These are phyloP conservation scores for Funneliformis mosseae DNA, from an alignment of 192 early-diverging fungal species.

Conservation along the genomic window DNA sequence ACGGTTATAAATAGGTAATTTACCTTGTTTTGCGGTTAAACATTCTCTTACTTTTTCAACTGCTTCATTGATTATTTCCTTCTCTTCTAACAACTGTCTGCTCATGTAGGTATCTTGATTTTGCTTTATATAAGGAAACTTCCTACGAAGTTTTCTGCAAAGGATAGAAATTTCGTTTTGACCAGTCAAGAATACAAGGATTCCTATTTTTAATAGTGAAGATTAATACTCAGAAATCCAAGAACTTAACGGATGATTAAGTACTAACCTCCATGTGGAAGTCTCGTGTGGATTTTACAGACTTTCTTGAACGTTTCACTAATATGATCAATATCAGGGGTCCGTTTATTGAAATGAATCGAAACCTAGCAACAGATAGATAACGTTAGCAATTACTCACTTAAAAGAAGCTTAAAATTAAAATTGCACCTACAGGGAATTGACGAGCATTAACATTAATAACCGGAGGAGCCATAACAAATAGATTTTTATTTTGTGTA, in stretches of 20 bases:
- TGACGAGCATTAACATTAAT: slow-evolving; percentile 92
- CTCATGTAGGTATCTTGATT: background rate
- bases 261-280: slow-evolving; percentile 78
- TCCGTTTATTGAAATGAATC: slow-evolving; percentile 92
- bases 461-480: slow-evolving; percentile 74
- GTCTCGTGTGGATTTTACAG: slow-evolving; percentile 86
- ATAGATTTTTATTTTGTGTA: slow-evolving; percentile 79
- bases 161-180: slow-evolving; percentile 89
- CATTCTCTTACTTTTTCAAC: slow-evolving; percentile 11
- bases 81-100: slow-evolving; percentile 10
- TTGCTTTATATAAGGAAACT: slow-evolving; percentile 62
- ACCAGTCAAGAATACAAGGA: slow-evolving; percentile 94
- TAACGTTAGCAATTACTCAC: no score
- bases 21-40: slow-evolving; percentile 12
- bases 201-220: slow-evolving; percentile 43
- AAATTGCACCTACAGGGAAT: slow-evolving; percentile 64
- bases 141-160: slow-evolving; percentile 72
- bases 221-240: background rate
- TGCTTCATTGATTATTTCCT: slow-evolving; percentile 19
- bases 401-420: background rate
- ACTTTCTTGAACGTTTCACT: slow-evolving; percentile 89
- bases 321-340: slow-evolving; percentile 86
- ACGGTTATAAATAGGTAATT: background rate
- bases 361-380: slow-evolving; percentile 56
- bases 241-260: background rate